phyloP scores from a whole-genome alignment of 495 filamentous ascomycete genomes.

The Talaromyces wortmannii region DNA sequence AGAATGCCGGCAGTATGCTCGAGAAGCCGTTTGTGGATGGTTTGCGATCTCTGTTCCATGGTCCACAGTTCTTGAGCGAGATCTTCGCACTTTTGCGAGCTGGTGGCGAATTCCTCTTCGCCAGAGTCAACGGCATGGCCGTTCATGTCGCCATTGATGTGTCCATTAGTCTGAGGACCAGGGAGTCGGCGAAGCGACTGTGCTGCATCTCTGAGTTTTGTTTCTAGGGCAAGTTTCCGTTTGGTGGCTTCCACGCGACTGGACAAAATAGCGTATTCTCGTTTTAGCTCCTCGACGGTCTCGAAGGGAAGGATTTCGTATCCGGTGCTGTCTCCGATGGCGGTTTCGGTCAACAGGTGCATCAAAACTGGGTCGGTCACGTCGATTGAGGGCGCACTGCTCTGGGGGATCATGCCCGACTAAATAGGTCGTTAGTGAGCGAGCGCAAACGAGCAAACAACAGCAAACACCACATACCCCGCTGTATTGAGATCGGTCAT shows the following conservation, averaged over 20 bases:
- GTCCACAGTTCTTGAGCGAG: constrained; percentile 71
- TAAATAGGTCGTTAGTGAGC: constrained; percentile 14
- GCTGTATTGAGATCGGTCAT: constrained; percentile 29
- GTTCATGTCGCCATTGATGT: constrained; percentile 29
- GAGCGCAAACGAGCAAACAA: neutral
- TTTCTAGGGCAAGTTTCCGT: constrained; percentile 82
- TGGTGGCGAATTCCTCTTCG: constrained; percentile 67
- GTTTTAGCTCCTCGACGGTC: constrained; percentile 87
- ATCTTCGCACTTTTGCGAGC: constrained; percentile 78
- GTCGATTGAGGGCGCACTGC: constrained; percentile 37
- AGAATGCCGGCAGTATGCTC: constrained; percentile 88
- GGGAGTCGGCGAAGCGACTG: constrained; percentile 76
- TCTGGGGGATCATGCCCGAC: constrained; percentile 18
- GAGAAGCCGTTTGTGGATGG: constrained; percentile 65
- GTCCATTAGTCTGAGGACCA: constrained; percentile 36
- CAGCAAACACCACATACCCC: constrained; percentile 24
- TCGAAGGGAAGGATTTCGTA: constrained; percentile 85
- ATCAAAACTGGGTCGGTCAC: constrained; percentile 55
- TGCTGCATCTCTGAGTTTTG: constrained; percentile 89
- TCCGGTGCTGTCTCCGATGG: constrained; percentile 74
- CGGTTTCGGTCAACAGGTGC: constrained; percentile 90
- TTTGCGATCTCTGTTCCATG: constrained; percentile 64
- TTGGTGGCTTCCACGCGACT: constrained; percentile 72
- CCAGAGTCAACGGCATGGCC: constrained; percentile 38
- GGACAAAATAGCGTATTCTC: constrained; percentile 61